Evolutionary conservation across 2,329 filamentous ascomycete species (phyloP).

Genomic region (Celoporthe dispersa): DNA sequence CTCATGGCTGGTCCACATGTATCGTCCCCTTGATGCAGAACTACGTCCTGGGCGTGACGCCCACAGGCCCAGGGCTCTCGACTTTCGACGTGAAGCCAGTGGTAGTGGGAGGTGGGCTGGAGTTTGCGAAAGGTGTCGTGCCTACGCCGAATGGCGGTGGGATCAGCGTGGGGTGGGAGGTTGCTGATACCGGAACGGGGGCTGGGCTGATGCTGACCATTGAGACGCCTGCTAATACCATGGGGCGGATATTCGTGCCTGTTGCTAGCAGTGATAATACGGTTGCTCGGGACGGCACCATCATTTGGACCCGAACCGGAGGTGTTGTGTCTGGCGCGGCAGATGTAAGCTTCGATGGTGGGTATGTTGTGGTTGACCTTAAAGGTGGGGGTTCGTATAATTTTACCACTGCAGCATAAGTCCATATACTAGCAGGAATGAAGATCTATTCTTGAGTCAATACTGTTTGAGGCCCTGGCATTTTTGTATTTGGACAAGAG

Average conservation of each 20-base stretch:
- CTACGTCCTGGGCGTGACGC: slow-evolving; percentile 52
- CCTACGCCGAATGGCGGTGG: slow-evolving; percentile 45
- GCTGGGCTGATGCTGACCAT: slow-evolving; percentile 38
- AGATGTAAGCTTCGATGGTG: slow-evolving; percentile 5
- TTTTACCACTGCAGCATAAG: slow-evolving; percentile 2
- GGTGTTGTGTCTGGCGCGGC: not conserved
- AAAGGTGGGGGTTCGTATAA: slow-evolving; percentile 3
- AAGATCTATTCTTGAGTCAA: not conserved
- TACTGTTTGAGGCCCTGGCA: no score
- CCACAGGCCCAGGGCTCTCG: slow-evolving; percentile 48
- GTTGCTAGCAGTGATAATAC: slow-evolving; percentile 24
- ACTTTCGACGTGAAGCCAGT: slow-evolving; percentile 47
- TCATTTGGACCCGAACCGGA: slow-evolving; percentile 28
- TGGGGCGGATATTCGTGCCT: slow-evolving; percentile 37
- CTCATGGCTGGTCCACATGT: slow-evolving; percentile 57
- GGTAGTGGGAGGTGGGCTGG: slow-evolving; percentile 39
- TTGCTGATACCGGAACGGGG: slow-evolving; percentile 11
- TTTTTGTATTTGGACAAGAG: no score
- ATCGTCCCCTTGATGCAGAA: slow-evolving; percentile 51
- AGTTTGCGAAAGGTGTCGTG: slow-evolving; percentile 50
- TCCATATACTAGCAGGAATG: no score
- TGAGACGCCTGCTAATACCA: slow-evolving; percentile 38
- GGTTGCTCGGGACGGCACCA: slow-evolving; percentile 32
- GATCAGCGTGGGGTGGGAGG: slow-evolving; percentile 46
- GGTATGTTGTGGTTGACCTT: slow-evolving; percentile 13